Base-by-base conservation (phyloP, 768 basidiomycete species). In the Boletus sensibilis region DNA sequence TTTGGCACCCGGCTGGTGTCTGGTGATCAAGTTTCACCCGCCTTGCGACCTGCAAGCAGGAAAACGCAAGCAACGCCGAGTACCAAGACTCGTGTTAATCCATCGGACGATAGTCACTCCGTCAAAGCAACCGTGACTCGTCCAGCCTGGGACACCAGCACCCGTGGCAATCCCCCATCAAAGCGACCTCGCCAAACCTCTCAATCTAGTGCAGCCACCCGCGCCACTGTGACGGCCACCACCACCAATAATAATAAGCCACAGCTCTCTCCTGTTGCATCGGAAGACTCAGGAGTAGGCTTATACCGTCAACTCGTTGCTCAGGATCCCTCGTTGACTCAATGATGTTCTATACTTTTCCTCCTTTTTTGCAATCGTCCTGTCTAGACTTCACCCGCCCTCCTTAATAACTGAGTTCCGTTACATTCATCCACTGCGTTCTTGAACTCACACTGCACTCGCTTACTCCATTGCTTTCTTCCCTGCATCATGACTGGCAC, bases 1-100 rank as follows among this genome's bases (percentile, higher is more conserved):
- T 96, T 97, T 73, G 94, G 92, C 21, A 83, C 85, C 40, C 84
- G 94, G 18, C 76, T 95, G 37, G 76, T 95, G 44, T 83, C 88
- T 23, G 81, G 78, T 45, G 87, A 90, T 38, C 72, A 73, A 45
- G 42, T 39, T 40, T 72, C 78, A 3, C 68, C 71, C 44, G 62
- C 67, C 14, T 49, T 75, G 41, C 85, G 90, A 31, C 82, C 88
- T 8, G 77, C 82, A 7, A 90, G 85, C 68, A 84, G 88, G 47
- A 79, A 84, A 49, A 82, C 85, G 23, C 73, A 77, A 66, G 70
- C 77, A 62, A 37, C 54, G 63, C 77, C 49, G 64, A 53, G 75
- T 74, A n/a, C 80, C 74, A 35, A 78, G 80, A 49, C 75, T 62
- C 57, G 70, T 74, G 44, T 73, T 77, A 68, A 79, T 79, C 59